phyloP scores from a whole-genome alignment of 1,284 basidiomycete species.

The Puccinia polysora region DNA sequence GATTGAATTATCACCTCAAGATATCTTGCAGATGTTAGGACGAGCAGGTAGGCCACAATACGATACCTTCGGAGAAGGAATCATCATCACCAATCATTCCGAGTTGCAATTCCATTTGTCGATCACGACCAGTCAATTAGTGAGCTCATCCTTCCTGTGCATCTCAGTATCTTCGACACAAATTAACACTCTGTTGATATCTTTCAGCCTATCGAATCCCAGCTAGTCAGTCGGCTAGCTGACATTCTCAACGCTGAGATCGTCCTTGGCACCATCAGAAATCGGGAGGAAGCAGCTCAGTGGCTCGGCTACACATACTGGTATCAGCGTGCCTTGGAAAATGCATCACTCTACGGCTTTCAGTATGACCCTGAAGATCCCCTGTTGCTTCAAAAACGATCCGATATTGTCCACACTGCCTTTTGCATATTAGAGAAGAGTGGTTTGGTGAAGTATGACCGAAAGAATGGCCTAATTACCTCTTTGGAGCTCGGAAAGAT shows the following conservation, averaged over 20 bases:
- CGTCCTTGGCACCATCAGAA: conserved; percentile 88
- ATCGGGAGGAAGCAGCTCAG: conserved; percentile 93
- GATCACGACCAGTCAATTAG: conserved; percentile 83
- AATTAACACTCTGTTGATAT: conserved; percentile 45
- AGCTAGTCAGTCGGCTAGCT: conserved; percentile 84
- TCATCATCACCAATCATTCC: conserved; percentile 96
- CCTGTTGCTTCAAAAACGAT: conserved; percentile 77
- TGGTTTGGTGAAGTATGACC: conserved; percentile 87
- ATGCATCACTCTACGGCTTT: conserved; percentile 82
- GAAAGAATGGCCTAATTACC: conserved; percentile 79
- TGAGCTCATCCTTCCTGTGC: conserved; percentile 1
- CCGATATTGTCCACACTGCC: conserved; percentile 86
- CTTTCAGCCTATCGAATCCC: conserved; percentile 78
- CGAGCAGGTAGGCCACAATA: conserved; percentile 96
- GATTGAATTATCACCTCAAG: conserved; percentile 92
- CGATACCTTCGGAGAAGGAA: conserved; percentile 94
- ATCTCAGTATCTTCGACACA: not conserved
- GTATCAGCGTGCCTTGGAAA: conserved; percentile 93
- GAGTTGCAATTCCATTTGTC: conserved; percentile 96
- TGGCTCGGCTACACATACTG: conserved; percentile 61
- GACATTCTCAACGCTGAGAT: conserved; percentile 98
- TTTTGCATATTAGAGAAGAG: conserved; percentile 91
- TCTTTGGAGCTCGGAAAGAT: conserved; percentile 89
- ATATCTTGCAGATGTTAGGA: conserved; percentile 97
- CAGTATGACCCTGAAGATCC: conserved; percentile 77